Conservation (phyloP, 495 filamentous ascomycete genomes). For the Poronia punctata region DNA sequence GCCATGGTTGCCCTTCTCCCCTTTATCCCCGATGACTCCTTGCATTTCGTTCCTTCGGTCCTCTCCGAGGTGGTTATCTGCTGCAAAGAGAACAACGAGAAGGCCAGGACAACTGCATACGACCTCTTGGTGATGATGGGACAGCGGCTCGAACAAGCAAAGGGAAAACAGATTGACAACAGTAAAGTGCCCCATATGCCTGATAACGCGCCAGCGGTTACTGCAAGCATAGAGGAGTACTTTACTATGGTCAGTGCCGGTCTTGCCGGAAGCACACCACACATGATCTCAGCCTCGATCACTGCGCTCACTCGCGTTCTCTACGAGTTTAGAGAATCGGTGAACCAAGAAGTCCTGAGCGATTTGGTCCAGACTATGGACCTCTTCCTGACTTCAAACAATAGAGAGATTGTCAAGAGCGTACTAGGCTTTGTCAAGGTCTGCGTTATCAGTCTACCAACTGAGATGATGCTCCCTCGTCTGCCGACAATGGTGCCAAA, state of each 20-base stretch:
- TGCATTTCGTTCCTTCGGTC: conserved; percentile 88
- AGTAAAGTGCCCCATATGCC: conserved; percentile 81
- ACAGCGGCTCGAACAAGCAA: conserved; percentile 57
- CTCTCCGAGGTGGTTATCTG: conserved; percentile 90
- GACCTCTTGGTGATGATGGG: conserved; percentile 86
- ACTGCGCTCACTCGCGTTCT: conserved; percentile 86
- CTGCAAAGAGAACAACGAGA: conserved; percentile 95
- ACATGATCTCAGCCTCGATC: conserved; percentile 92
- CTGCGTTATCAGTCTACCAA: conserved; percentile 75
- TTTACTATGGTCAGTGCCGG: conserved; percentile 98
- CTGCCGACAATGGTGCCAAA: conserved; percentile 73
- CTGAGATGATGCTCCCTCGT: conserved; percentile 63
- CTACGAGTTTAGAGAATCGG: conserved; percentile 70
- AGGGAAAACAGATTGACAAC: conserved; percentile 72
- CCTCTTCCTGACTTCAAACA: conserved; percentile 88
- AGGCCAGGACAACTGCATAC: conserved; percentile 80
- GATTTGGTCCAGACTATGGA: conserved; percentile 90
- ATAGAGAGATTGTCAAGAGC: conserved; percentile 88
- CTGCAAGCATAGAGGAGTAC: conserved; percentile 83
- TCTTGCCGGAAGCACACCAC: conserved; percentile 80
- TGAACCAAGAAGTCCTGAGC: conserved; percentile 48
- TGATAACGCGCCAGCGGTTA: conserved; percentile 63
- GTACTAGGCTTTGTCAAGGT: conserved; percentile 97
- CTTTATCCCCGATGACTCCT: conserved; percentile 62
- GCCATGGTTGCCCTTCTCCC: conserved; percentile 74